phyloP scores from a whole-genome alignment of 1,284 basidiomycete genomes.

The Ustilago shanxiensis region DNA sequence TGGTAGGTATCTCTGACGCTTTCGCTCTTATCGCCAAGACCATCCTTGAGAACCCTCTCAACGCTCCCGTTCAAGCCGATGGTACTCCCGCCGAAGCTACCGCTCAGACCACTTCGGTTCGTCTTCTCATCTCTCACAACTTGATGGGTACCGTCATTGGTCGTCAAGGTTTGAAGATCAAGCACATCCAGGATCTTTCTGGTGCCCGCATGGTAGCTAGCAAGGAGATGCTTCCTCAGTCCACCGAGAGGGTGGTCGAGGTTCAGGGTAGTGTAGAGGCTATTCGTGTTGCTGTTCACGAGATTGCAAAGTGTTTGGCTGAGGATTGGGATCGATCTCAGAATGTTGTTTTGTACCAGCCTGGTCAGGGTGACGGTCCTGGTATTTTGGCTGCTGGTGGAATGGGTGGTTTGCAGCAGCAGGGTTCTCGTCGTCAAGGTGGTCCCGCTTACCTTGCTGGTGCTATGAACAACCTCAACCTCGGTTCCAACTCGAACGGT shows the following conservation, averaged over 20 bases:
- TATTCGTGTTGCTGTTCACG: constrained; percentile 89
- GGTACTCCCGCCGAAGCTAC: constrained; percentile 77
- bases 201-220: constrained; percentile 70
- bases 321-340: constrained; percentile 96
- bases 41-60: constrained; percentile 75
- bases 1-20: constrained; percentile 93
- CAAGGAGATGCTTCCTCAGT: constrained; percentile 70
- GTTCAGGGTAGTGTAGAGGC: constrained; percentile 92
- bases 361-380: constrained; percentile 71
- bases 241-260: constrained; percentile 83
- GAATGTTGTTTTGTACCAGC: constrained; percentile 87
- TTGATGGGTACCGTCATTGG: constrained; percentile 71
- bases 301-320: constrained; percentile 93
- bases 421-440: constrained; percentile 57
- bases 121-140: constrained; percentile 73
- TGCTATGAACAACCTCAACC: constrained; percentile 44
- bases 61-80: constrained; percentile 69
- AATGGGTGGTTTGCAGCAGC: constrained; percentile 64
- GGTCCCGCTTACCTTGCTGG: constrained; percentile 71
- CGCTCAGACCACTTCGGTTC: constrained; percentile 85
- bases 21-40: constrained; percentile 94
- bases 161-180: constrained; percentile 70
- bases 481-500: constrained; percentile 17
- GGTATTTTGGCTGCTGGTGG: constrained; percentile 73
- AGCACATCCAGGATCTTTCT: constrained; percentile 70